These are phyloP conservation scores for Marchantia polymorpha DNA, from an alignment of 225 moss, liverwort and hornwort genomes.

Conservation along the genomic window DNA sequence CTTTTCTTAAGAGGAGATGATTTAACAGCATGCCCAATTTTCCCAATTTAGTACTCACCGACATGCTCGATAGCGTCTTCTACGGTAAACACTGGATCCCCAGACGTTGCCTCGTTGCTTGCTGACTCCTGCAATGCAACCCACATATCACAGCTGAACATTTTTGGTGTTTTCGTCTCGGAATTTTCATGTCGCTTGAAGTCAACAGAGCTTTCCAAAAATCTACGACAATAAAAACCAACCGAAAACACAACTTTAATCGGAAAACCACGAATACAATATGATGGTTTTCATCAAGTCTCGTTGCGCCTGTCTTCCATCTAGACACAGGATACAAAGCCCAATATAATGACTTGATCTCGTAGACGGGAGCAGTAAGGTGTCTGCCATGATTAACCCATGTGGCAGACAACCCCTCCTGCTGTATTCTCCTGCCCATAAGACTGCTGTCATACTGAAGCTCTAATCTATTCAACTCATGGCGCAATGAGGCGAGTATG, in stretches of 20 bases:
- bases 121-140: not conserved
- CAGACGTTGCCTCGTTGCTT: not conserved
- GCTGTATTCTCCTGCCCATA: too few species aligned
- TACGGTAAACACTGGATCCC: conserved; percentile 21
- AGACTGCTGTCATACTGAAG: too few species aligned
- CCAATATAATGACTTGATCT: too few species aligned
- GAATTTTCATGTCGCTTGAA: not conserved
- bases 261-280: not conserved
- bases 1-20: not conserved
- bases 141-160: not conserved
- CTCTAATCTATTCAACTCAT: too few species aligned
- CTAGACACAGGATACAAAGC: too few species aligned
- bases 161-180: not conserved
- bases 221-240: not conserved
- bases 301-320: too few species aligned
- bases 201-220: too few species aligned
- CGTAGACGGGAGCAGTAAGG: too few species aligned
- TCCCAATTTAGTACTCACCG: conserved; percentile 13
- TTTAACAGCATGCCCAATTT: not conserved
- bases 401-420: too few species aligned
- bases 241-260: not conserved
- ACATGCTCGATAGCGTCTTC: conserved; percentile 46
- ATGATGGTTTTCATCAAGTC: not conserved
- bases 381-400: too few species aligned
- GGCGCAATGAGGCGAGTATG: too few species aligned